A percentile compares a stretch with the other conserved stretches of the same genome.
phyloP scores from a whole-genome alignment of 495 filamentous ascomycete genomes.

The Trichoderma gamsii region DNA sequence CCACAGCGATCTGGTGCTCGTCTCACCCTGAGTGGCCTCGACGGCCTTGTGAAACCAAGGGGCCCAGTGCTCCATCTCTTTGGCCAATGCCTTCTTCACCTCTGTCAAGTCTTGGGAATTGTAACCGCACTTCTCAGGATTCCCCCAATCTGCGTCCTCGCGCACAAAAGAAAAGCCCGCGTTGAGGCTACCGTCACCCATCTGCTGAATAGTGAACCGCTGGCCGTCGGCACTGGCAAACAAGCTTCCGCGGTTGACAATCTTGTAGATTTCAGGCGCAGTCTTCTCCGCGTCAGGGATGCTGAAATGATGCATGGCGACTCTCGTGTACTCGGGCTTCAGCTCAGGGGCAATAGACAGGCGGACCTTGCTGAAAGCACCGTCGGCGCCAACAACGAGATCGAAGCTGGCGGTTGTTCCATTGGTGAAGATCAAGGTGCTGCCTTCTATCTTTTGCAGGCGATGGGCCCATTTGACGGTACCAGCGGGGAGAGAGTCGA shows the following conservation, averaged over 20 bases:
- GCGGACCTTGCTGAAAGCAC: conserved; percentile 40
- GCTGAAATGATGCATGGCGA: conserved; percentile 32
- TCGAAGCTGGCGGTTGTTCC: conserved; percentile 29
- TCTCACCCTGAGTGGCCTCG: conserved; percentile 21
- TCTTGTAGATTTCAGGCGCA: conserved; percentile 32
- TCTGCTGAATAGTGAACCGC: conserved; percentile 38
- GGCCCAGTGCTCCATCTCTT: conserved; percentile 27
- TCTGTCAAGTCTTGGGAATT: conserved; percentile 24
- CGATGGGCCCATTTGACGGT: conserved; percentile 45
- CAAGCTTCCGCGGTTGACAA: conserved; percentile 42
- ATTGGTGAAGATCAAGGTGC: conserved; percentile 24
- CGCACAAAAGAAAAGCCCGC: conserved; percentile 26
- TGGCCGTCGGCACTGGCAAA: conserved; percentile 37
- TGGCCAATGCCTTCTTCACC: conserved; percentile 24
- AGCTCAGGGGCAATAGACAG: conserved; percentile 22
- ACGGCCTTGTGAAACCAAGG: conserved; percentile 26
- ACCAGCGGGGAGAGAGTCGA: conserved; percentile 33
- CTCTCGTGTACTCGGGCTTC: conserved; percentile 33
- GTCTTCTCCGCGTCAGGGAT: conserved; percentile 34
- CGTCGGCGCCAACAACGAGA: conserved; percentile 43
- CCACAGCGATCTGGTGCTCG: conserved; percentile 37
- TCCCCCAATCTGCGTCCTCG: conserved; percentile 33
- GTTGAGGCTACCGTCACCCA: conserved; percentile 40
- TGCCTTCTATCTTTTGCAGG: conserved; percentile 27
- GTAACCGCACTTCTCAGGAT: conserved; percentile 29